These are phyloP conservation scores for Talaromyces atroroseus DNA, from an alignment of 2,329 filamentous ascomycete genomes.

Conservation along the genomic window DNA sequence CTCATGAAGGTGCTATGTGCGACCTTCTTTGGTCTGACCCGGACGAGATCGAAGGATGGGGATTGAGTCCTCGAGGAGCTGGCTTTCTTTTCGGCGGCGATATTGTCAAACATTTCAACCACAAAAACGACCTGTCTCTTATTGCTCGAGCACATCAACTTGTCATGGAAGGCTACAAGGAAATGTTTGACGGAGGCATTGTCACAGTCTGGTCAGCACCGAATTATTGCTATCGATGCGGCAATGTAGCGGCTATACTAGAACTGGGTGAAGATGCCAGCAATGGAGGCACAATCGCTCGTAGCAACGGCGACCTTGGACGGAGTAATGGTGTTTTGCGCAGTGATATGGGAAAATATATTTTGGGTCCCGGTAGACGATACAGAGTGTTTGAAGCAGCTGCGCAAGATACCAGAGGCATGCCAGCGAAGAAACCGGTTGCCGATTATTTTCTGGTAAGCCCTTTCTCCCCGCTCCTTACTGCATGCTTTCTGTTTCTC, in stretches of 20 bases:
- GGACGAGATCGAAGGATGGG: constrained; percentile 97
- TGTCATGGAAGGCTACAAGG: constrained; percentile 99
- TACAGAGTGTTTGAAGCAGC: constrained; percentile 96
- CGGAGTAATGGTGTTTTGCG: constrained; percentile 45
- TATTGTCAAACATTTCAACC: constrained; percentile 94
- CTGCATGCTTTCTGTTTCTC: not conserved
- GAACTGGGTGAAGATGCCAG: constrained; percentile 83
- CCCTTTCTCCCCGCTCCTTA: no score
- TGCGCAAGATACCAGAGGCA: constrained; percentile 89
- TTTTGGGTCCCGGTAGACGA: constrained; percentile 71
- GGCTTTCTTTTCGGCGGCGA: constrained; percentile 94
- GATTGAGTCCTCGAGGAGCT: constrained; percentile 84
- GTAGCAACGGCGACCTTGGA: constrained; percentile 50
- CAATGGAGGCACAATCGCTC: constrained; percentile 64
- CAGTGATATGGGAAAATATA: constrained; percentile 39
- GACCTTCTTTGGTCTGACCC: constrained; percentile 97
- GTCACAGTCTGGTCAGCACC: constrained; percentile 98
- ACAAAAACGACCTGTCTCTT: constrained; percentile 83
- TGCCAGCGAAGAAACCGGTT: constrained; percentile 98
- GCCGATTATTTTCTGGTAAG: constrained; percentile 83
- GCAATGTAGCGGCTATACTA: constrained; percentile 90
- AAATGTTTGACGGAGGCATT: constrained; percentile 95
- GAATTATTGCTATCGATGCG: constrained; percentile 94
- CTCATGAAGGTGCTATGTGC: constrained; percentile 98
- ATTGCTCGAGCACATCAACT: constrained; percentile 94